A percentile compares a stretch with the other conserved stretches of the same genome.
phyloP scores from a whole-genome alignment of 164 flowering plant species.

The Umbilicus rupestris region DNA sequence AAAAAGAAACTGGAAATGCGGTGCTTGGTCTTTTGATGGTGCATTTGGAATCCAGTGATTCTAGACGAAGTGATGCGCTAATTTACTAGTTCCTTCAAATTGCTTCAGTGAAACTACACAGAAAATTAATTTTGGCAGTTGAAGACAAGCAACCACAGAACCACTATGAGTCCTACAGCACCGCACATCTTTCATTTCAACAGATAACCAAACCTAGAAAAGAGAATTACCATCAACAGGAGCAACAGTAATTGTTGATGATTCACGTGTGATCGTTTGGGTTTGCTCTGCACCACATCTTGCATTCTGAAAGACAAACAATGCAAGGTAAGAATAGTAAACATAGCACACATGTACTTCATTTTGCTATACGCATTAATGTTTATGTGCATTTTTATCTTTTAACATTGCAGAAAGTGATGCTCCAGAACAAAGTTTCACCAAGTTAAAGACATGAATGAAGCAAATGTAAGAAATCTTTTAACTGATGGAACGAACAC shows the following conservation, averaged over 20 bases:
- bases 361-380: not conserved
- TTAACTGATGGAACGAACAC: no score
- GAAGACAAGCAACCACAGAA: no score
- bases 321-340: constrained; percentile 1
- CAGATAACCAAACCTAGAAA: not conserved
- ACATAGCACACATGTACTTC: not conserved
- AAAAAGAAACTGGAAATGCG: not conserved
- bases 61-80: not conserved
- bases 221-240: constrained; percentile 37
- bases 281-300: constrained; percentile 67
- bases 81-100: no score
- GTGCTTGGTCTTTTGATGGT: not conserved
- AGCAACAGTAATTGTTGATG: constrained; percentile 66
- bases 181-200: not conserved
- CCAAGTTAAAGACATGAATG: no score
- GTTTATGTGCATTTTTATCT: no score
- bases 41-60: not conserved
- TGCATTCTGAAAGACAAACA: constrained; percentile 41
- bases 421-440: no score
- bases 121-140: no score
- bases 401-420: no score
- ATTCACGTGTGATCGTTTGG: constrained; percentile 61
- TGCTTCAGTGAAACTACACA: no score
- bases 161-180: not conserved
- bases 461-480: no score